Base-by-base conservation (phyloP, 169 alveolate species). In the Blepharisma undulans region DNA sequence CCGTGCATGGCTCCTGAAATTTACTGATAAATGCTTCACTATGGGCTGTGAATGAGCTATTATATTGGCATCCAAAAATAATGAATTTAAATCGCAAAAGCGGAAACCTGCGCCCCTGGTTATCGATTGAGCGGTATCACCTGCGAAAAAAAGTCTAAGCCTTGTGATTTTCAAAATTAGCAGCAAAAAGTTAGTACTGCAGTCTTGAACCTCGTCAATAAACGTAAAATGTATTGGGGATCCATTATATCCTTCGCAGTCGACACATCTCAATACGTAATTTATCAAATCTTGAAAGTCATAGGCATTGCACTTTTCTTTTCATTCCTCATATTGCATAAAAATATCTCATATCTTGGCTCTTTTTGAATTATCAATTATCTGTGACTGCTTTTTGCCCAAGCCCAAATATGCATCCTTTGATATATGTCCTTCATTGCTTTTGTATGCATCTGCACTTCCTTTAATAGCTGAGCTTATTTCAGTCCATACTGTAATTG, bases 91-190 rank as follows among this genome's bases (percentile, higher is more conserved):
- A 81, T 94, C 97, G 79, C 95, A 93, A 89, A 95, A 96, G 86
- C 98, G 95, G 89, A 96, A 95, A n/a, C 97, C 96, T 34, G 94
- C 97, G 36, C 98, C 98, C 94, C 94, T 95, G 29, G 98, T 96
- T 29, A 97, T 95, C 4, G 98, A 95, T 88, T 97, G 93, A n/a
- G 98, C 97, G 0, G 98, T 96, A 90, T 97, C 98, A 8, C 98
- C 98, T 7, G 97, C 90, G 27, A 94, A 94, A 89, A 94, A 94
- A 8, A 94, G 79, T 21, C 90, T 94, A 71, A 77, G 29, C 32
- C 92, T 84, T 59, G 97, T 93, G 7, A 94, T 48, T 19, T 82
- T 33, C 16, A 91, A 72, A 34, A 95, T 22, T 10, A 95, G 79
- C 0, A 25, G 30, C 4, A 95, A 66, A 72, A 91, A 76, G 30